phyloP scores from a whole-genome alignment of 164 flowering plant species.

The Macadamia integrifolia region DNA sequence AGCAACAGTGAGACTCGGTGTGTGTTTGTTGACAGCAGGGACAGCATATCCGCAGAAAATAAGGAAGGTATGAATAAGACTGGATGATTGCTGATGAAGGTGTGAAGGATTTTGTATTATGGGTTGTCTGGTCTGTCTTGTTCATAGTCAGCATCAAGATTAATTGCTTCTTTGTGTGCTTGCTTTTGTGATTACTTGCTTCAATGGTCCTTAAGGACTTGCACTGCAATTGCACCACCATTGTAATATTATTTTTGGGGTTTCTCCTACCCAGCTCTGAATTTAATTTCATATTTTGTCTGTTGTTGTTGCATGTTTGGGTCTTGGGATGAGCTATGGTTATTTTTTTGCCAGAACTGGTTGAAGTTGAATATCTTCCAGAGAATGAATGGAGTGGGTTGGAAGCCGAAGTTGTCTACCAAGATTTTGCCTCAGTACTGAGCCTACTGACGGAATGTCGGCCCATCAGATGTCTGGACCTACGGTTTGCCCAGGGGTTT shows the following conservation, averaged over 20 bases:
- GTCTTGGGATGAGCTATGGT: too few relatives aligned
- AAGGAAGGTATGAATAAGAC: conserved; percentile 12
- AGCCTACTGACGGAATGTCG: too few relatives aligned
- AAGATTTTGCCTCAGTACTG: too few relatives aligned
- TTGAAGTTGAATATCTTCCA: too few relatives aligned
- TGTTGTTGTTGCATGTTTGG: too few relatives aligned
- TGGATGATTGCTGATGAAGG: conserved; percentile 5
- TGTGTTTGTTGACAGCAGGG: not conserved
- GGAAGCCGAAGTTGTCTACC: too few relatives aligned
- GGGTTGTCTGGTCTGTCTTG: conserved; percentile 11
- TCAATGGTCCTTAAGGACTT: not conserved
- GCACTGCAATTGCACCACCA: conserved; percentile 13
- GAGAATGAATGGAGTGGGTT: too few relatives aligned
- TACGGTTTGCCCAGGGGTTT: too few relatives aligned
- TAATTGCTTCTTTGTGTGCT: conserved; percentile 3
- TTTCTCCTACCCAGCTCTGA: not conserved
- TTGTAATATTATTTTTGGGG: conserved; percentile 9
- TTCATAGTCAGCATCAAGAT: conserved; percentile 9
- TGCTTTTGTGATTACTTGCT: conserved; percentile 5
- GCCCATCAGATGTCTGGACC: too few relatives aligned
- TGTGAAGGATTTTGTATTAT: conserved; percentile 9
- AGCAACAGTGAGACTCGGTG: conserved; percentile 7
- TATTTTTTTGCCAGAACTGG: too few relatives aligned
- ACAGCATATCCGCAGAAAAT: conserved; percentile 7
- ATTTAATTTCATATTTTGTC: not conserved